These are phyloP conservation scores for Leccinellum albellum DNA, from an alignment of 768 basidiomycete species.

Conservation along the genomic window DNA sequence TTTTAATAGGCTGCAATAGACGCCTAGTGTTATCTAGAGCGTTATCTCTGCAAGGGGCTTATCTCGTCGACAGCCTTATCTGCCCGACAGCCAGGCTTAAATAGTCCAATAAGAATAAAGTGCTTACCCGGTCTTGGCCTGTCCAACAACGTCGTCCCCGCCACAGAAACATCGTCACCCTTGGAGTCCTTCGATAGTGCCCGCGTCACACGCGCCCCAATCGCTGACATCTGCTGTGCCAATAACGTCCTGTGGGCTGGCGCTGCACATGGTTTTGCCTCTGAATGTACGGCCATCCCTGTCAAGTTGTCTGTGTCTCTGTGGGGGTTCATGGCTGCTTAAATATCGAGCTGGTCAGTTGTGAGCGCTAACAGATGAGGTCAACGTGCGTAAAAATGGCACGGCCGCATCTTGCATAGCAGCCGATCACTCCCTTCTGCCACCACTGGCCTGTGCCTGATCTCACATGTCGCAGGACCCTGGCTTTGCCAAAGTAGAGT, in stretches of 20 bases:
- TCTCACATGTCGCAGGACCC: background rate
- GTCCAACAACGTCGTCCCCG: slow-evolving; percentile 9
- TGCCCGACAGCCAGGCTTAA: slow-evolving; percentile 2
- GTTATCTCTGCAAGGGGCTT: slow-evolving; percentile 19
- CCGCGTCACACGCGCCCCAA: slow-evolving; percentile 15
- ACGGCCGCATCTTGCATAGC: slow-evolving; percentile 3
- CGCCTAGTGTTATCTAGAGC: slow-evolving; percentile 14
- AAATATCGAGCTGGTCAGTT: slow-evolving; percentile 5
- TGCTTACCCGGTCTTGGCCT: slow-evolving; percentile 14
- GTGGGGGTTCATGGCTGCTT: slow-evolving; percentile 4
- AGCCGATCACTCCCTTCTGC: background rate
- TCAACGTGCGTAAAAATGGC: slow-evolving; percentile 12
- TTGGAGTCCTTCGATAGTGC: slow-evolving; percentile 13
- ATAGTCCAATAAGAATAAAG: background rate
- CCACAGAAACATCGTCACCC: background rate
- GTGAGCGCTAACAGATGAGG: slow-evolving; percentile 5
- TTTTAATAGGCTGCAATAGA: background rate
- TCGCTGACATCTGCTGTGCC: slow-evolving; percentile 18
- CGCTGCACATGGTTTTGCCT: background rate
- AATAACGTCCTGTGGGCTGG: slow-evolving; percentile 11
- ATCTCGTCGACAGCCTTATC: slow-evolving; percentile 18
- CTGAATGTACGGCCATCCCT: slow-evolving; percentile 7
- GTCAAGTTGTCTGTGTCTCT: background rate
- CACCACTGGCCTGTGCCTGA: slow-evolving; percentile 5
- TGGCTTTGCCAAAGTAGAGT: background rate